Percentiles rank a stretch among this genome's conserved stretches.
Conservation (phyloP, 805 yeast genomes). For the Spathaspora hagerdaliae region DNA sequence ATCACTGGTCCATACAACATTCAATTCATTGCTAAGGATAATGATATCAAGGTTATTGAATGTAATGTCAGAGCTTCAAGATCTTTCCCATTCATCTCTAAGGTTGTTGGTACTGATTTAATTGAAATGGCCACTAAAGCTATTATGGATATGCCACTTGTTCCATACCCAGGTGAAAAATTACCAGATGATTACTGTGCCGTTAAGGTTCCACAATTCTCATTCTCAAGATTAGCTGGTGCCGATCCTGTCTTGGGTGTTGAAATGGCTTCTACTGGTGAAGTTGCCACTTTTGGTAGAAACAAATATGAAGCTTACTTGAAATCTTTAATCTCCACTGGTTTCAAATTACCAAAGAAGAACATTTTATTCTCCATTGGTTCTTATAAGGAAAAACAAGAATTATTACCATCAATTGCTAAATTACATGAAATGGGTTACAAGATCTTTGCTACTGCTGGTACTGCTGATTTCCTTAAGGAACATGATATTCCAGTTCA, state of each 20-base stretch:
- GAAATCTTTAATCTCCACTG: conserved; percentile 91
- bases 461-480: conserved; percentile 96
- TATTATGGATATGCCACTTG: conserved; percentile 79
- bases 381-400: conserved; percentile 93
- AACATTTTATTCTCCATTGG: conserved; percentile 92
- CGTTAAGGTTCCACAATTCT: conserved; percentile 91
- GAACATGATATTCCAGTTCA: conserved; percentile 94
- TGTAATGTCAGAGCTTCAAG: conserved; percentile 99
- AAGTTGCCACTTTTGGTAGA: conserved; percentile 94
- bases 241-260: conserved; percentile 99
- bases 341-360: conserved; percentile 92
- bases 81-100: conserved; percentile 97
- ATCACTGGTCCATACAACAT: conserved; percentile 97
- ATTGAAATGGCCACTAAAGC: conserved; percentile 98
- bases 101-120: conserved; percentile 93
- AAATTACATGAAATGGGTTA: conserved; percentile 80
- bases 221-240: conserved; percentile 96
- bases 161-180: conserved; percentile 85
- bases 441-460: conserved; percentile 94
- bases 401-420: conserved; percentile 81
- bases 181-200: conserved; percentile 88
- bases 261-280: conserved; percentile 99
- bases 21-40: conserved; percentile 93
- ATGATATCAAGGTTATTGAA: conserved; percentile 95
- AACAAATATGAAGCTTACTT: conserved; percentile 96